Evolutionary conservation across 495 filamentous ascomycete genomes (phyloP).

Genomic region (Penicillium robsamsonii): DNA sequence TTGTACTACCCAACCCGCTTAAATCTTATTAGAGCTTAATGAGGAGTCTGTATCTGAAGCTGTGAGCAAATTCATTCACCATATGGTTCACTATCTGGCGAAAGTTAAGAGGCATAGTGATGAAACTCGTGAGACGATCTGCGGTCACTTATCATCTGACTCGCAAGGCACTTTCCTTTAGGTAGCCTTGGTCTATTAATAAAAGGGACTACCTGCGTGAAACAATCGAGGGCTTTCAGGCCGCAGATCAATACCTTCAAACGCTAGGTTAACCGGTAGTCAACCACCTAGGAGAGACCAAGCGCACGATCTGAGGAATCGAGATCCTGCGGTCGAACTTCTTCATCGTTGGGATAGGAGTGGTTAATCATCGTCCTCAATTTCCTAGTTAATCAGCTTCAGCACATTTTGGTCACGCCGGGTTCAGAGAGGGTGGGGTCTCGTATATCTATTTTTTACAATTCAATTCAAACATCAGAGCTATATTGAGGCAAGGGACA

Average conservation of each 20-base stretch:
- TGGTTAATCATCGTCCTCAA: constrained; percentile 8
- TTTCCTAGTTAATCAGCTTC: constrained; percentile 3
- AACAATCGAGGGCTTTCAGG: no score
- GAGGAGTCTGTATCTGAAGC: constrained; percentile 15
- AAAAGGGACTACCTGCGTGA: no score
- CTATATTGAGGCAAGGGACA: no score
- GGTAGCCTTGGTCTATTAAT: constrained; percentile 32
- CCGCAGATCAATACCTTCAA: no score
- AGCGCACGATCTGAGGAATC: no score
- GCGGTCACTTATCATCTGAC: constrained; percentile 17
- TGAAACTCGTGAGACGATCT: constrained; percentile 14
- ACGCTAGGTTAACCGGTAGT: no score
- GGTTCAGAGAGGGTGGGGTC: no score
- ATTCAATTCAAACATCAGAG: no score
- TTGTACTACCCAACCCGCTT: neutral
- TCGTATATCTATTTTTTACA: no score
- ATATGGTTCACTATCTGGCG: constrained; percentile 28
- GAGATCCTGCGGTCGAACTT: no score
- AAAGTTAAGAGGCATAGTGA: constrained; percentile 6
- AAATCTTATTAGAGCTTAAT: constrained; percentile 29
- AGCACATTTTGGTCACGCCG: constrained; percentile 2
- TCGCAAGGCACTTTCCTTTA: constrained; percentile 36
- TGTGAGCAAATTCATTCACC: constrained; percentile 32
- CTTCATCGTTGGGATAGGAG: no score
- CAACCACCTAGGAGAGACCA: no score